Conservation (phyloP, 2,329 filamentous ascomycete genomes). For the Acephala macrosclerotiorum region DNA sequence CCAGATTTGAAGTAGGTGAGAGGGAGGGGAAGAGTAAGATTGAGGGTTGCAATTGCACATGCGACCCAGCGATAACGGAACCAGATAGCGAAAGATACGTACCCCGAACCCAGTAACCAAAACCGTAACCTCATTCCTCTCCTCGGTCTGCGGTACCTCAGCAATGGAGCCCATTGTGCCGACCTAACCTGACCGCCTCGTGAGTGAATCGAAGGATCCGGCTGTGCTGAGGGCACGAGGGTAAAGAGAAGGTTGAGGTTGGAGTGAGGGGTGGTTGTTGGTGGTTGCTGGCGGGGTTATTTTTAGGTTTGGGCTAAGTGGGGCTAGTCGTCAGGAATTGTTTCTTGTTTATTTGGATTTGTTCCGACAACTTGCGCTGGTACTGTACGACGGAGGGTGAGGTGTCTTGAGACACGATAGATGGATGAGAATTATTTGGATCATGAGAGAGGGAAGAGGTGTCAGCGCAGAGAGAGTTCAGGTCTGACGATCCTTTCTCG, state of each 20-base stretch:
- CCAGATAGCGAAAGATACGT: conserved; percentile 41
- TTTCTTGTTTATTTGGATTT: neutral
- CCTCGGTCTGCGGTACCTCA: conserved; percentile 7
- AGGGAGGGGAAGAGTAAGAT: neutral
- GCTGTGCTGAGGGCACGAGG: conserved; percentile 9
- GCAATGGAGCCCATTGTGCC: conserved; percentile 32
- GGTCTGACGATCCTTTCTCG: neutral
- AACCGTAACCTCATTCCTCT: conserved; percentile 60
- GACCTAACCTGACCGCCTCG: neutral
- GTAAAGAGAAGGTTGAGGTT: neutral
- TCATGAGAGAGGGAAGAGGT: neutral
- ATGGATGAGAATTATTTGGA: neutral
- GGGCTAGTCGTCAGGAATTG: neutral
- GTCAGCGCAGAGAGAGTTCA: neutral
- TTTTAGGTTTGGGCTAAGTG: conserved; percentile 4
- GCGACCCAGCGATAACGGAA: conserved; percentile 5
- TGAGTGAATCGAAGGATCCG: neutral
- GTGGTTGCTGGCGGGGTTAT: neutral
- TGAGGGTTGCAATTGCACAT: neutral
- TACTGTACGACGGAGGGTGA: neutral
- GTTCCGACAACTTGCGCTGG: neutral
- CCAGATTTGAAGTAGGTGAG: neutral
- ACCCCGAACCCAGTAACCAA: conserved; percentile 69
- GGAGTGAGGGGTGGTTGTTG: neutral
- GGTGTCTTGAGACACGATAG: neutral